These are phyloP conservation scores for Gracilariopsis chorda DNA, from an alignment of 23 red algal species.

Conservation along the genomic window DNA sequence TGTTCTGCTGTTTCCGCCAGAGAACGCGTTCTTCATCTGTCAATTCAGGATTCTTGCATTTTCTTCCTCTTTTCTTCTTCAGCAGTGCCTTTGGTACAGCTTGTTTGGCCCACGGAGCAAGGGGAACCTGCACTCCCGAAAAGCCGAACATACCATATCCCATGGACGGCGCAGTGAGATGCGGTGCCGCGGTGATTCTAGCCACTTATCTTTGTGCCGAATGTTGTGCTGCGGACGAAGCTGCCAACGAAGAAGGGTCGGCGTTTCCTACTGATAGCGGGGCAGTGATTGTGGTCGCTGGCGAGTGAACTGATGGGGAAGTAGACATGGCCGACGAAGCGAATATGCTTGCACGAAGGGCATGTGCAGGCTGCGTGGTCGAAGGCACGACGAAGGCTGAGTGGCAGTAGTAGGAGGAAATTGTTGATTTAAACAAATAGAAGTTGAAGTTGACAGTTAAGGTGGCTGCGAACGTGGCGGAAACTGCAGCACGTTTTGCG, in stretches of 20 bases:
- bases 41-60: slow-evolving; percentile 63
- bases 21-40: slow-evolving; percentile 63
- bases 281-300: too few relatives aligned
- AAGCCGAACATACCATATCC: slow-evolving; percentile 8
- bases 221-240: not conserved
- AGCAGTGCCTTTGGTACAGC: not conserved
- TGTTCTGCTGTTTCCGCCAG: slow-evolving; percentile 61
- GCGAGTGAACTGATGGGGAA: not conserved
- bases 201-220: slow-evolving; percentile 10
- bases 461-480: too few relatives aligned
- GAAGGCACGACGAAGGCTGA: too few relatives aligned
- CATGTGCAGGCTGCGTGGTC: too few relatives aligned
- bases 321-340: not conserved
- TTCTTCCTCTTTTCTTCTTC: slow-evolving; percentile 61
- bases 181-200: slow-evolving; percentile 18
- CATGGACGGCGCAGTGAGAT: not conserved
- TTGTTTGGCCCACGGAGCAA: not conserved
- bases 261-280: not conserved
- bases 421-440: too few relatives aligned
- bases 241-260: not conserved
- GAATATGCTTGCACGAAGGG: too few relatives aligned
- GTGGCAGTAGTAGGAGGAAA: too few relatives aligned
- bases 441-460: too few relatives aligned
- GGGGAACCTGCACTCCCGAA: not conserved
- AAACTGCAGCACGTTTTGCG: too few relatives aligned